Conservation (phyloP, 345 rosid species). For the Boechera divaricarpa region DNA sequence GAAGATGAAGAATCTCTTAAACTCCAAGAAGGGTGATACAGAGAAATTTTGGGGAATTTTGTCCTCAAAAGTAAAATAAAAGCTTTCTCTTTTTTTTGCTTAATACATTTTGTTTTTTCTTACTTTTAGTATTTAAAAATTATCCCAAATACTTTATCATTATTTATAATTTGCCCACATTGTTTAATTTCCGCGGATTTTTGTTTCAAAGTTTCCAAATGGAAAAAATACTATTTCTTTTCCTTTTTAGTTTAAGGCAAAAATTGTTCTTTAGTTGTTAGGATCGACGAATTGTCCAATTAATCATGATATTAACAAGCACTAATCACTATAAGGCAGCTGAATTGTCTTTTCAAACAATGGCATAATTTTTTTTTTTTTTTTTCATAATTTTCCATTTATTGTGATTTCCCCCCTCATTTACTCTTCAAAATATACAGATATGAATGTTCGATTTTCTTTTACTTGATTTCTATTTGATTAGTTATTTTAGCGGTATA, state of each 20-base stretch:
- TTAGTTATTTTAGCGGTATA: too few species aligned
- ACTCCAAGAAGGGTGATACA: conserved; percentile 7
- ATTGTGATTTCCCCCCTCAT: too few species aligned
- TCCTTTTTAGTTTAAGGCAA: too few species aligned
- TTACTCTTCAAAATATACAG: too few species aligned
- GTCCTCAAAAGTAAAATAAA: conserved; percentile 41
- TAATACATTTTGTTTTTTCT: conserved; percentile 18
- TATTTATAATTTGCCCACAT: conserved; percentile 11
- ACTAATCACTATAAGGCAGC: not conserved
- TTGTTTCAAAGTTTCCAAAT: not conserved
- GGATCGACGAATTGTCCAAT: not conserved
- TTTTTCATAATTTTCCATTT: not conserved
- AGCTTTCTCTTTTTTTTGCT: conserved; percentile 24
- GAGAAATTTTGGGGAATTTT: conserved; percentile 28
- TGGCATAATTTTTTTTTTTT: not conserved
- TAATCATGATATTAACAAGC: not conserved
- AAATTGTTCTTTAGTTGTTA: too few species aligned
- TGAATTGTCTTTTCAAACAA: not conserved
- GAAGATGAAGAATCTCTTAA: conserved; percentile 13
- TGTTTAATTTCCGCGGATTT: conserved; percentile 20
- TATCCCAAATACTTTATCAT: not conserved
- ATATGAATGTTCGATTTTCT: too few species aligned
- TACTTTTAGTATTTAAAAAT: conserved; percentile 30
- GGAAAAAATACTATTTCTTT: too few species aligned
- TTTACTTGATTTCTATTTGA: too few species aligned